These are phyloP conservation scores for Eucalyptus polybractea DNA, from an alignment of 345 rosid species.

Conservation along the genomic window DNA sequence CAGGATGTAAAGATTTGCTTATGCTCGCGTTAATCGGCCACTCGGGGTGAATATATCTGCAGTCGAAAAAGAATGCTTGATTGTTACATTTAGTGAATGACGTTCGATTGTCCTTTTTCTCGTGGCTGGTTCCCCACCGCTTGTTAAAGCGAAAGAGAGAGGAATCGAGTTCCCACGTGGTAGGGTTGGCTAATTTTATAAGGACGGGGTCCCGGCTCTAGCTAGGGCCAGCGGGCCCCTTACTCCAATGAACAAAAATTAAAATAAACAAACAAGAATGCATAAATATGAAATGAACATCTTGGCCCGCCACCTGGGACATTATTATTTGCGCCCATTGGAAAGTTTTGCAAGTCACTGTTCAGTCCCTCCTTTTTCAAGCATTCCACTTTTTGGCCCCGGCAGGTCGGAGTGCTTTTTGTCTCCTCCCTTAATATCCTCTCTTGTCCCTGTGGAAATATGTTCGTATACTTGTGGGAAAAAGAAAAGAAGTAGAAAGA, in stretches of 20 bases:
- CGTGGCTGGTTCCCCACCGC: neutral
- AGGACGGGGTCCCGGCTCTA: neutral
- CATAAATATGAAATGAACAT: neutral
- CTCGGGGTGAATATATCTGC: neutral
- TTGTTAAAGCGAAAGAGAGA: neutral
- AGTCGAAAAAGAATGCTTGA: neutral
- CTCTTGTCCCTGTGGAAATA: neutral
- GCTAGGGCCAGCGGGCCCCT: neutral
- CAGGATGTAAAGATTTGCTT: neutral
- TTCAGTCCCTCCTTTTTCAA: neutral
- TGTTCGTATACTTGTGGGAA: neutral
- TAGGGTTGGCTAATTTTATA: neutral
- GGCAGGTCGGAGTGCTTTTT: neutral
- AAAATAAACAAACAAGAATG: neutral
- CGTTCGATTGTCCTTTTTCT: neutral
- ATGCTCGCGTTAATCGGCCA: neutral
- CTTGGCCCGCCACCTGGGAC: neutral
- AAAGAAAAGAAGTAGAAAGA: neutral
- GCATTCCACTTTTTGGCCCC: neutral
- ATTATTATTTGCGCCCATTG: neutral
- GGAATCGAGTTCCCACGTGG: neutral
- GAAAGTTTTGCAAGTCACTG: neutral
- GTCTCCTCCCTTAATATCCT: neutral
- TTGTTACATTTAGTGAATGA: neutral
- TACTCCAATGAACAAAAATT: neutral